phyloP scores from a whole-genome alignment of 1,139 yeast genomes.

The Diutina mesorugosa region DNA sequence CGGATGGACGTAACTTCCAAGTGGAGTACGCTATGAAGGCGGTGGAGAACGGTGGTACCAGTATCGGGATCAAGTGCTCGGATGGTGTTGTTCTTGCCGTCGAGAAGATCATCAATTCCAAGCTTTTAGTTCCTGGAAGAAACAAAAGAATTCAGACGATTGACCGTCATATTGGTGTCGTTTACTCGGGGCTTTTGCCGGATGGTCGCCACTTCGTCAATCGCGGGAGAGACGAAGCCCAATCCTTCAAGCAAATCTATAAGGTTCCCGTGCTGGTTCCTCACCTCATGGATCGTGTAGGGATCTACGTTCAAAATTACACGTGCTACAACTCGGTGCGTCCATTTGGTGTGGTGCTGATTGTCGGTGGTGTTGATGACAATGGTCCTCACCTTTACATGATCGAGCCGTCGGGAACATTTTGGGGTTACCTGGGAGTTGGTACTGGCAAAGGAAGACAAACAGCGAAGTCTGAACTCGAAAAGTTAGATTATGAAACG shows the following conservation, averaged over 20 bases:
- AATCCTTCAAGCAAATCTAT: constrained; percentile 64
- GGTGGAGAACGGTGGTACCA: constrained; percentile 93
- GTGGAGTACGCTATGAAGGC: constrained; percentile 98
- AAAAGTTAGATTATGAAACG: constrained; percentile 66
- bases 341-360: constrained; percentile 90
- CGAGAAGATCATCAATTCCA: constrained; percentile 80
- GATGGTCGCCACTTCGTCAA: constrained; percentile 92
- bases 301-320: constrained; percentile 89
- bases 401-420: constrained; percentile 95
- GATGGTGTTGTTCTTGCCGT: constrained; percentile 97
- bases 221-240: constrained; percentile 89
- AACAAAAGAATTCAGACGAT: constrained; percentile 86
- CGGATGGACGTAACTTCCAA: constrained; percentile 95
- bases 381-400: constrained; percentile 86
- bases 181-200: constrained; percentile 87
- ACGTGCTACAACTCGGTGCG: constrained; percentile 94
- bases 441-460: constrained; percentile 98
- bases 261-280: constrained; percentile 70
- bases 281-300: constrained; percentile 76
- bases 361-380: constrained; percentile 86
- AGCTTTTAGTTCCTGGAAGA: constrained; percentile 77
- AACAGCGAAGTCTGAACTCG: constrained; percentile 89
- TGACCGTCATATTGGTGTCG: constrained; percentile 90
- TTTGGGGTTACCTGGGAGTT: constrained; percentile 96
- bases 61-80: constrained; percentile 81